Base-by-base conservation (phyloP, 2,329 filamentous ascomycete species). In the Colletotrichum chlorophyti region DNA sequence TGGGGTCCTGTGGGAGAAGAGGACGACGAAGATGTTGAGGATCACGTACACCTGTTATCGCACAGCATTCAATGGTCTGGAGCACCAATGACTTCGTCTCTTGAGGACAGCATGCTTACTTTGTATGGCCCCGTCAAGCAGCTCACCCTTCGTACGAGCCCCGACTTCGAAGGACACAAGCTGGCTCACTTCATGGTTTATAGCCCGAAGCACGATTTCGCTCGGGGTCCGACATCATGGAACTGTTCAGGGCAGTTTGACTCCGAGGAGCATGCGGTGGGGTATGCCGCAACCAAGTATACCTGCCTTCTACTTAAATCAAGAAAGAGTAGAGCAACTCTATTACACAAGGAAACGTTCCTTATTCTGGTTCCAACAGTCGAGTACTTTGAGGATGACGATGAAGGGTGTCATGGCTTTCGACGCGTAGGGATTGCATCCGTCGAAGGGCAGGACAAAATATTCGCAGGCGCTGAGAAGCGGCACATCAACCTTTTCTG, bases 231-330 rank as follows among this genome's bases (percentile, higher is more conserved):
- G 1, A 3, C 27, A 3, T 38, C 40, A 0, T 40, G 53, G 53
- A 24, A 24, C 4, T 58, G 32, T 14, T 6, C 26, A 1, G 53
- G 53, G 15, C 47, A 45, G 4, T 52, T 58, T 21, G 53, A 58
- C 23, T 11, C 21, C 6, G 38, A 38, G 4, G 17, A 9, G 2
- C 32, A 52, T 14, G 38, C 26, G 2, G 21, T 17, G 0, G 7
- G n/a, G n/a, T n/a, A 27, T 5, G 3, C 6, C 2, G 26, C 19
- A 10, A 2, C n/a, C 7, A n/a, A n/a, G 2, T 58, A 58, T 32
- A 19, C 26, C 10, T 52, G 47, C 7, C 38, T 52, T 1, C 40
- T 58, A 10, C 17, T 58, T 3, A 2, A 26, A 7, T 40, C 53
- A 12, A 23, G 27, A 1, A 24, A 2, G 4, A 12, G 3, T 3